A percentile compares a stretch with the other conserved stretches of the same genome.
These are phyloP conservation scores for Drosera spatulata DNA, from an alignment of 179 eudicot genomes.

Conservation along the genomic window DNA sequence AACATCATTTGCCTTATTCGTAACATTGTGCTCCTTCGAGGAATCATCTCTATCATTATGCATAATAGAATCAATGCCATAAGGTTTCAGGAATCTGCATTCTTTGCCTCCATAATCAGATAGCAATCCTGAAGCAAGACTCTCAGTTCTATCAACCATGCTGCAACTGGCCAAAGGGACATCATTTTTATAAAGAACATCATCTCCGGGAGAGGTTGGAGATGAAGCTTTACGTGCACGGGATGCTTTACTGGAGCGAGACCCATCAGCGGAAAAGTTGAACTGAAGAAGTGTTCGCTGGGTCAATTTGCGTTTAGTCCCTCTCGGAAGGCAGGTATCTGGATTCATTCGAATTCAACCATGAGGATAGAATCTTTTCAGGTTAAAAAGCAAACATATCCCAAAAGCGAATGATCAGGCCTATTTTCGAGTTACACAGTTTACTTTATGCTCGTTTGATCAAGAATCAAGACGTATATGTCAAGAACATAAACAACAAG, in stretches of 20 bases:
- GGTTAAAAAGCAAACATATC: neutral
- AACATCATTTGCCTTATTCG: conserved; percentile 10
- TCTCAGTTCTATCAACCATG: conserved; percentile 10
- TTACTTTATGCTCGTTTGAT: too few species aligned
- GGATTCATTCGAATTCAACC: conserved; percentile 14
- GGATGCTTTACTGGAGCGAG: conserved; percentile 11
- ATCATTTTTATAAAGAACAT: conserved; percentile 4
- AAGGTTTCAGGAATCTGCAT: conserved; percentile 7
- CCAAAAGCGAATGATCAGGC: neutral
- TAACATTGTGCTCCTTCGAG: conserved; percentile 11
- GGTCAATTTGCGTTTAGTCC: conserved; percentile 67
- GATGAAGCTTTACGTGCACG: conserved; percentile 8
- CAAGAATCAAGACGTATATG: neutral
- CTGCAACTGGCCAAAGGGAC: conserved; percentile 8
- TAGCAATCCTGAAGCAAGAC: neutral
- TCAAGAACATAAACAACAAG: neutral
- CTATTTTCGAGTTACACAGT: too few species aligned
- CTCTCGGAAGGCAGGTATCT: conserved; percentile 72
- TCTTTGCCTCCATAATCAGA: conserved; percentile 4
- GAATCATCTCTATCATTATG: conserved; percentile 8
- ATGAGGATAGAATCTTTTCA: conserved; percentile 4
- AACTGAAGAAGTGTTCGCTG: conserved; percentile 81
- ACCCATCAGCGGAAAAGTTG: conserved; percentile 37
- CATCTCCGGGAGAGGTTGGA: conserved; percentile 15
- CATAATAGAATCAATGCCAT: conserved; percentile 10